These are phyloP conservation scores for Ophiosphaerella herpotricha DNA, from an alignment of 2,329 filamentous ascomycete genomes.

Conservation along the genomic window DNA sequence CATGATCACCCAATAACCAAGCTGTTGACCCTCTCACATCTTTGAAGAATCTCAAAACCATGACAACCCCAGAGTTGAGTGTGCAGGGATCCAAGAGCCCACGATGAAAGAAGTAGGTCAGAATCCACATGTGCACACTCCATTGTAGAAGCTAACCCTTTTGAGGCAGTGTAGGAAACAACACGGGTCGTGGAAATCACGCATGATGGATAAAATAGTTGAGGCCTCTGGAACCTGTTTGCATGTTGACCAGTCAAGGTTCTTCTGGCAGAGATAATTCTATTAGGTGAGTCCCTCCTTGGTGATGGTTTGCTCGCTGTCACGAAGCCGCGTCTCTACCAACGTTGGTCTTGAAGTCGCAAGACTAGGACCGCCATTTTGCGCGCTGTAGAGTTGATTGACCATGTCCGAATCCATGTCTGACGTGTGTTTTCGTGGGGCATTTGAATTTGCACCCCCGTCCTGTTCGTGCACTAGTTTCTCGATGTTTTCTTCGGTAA, in stretches of 20 bases:
- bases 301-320: slow-evolving; percentile 36
- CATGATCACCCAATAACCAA: slow-evolving; percentile 15
- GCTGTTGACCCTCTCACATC: slow-evolving; percentile 12
- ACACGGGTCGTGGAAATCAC: too few relatives aligned
- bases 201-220: too few relatives aligned
- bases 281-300: slow-evolving; percentile 12
- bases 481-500: slow-evolving; percentile 46
- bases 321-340: slow-evolving; percentile 16
- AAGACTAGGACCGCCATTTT: slow-evolving; percentile 15
- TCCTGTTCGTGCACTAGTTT: slow-evolving; percentile 38
- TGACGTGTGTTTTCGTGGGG: slow-evolving; percentile 15
- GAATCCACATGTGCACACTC: not conserved
- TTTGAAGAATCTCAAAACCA: slow-evolving; percentile 5
- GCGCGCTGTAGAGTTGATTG: slow-evolving; percentile 21
- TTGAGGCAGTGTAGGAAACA: not conserved
- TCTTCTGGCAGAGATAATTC: too few relatives aligned
- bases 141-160: slow-evolving; percentile 2
- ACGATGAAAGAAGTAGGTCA: slow-evolving; percentile 2
- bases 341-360: slow-evolving; percentile 24
- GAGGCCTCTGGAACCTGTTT: too few relatives aligned
- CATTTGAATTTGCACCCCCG: slow-evolving; percentile 15
- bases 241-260: too few relatives aligned
- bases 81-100: slow-evolving; percentile 3
- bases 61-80: not conserved
- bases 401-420: slow-evolving; percentile 19